Evolutionary conservation across 108 stramenopile genomes (phyloP), one percentile per base, ranked within the genome.

Genomic region (Cyclostephanos tholiformis): DNA sequence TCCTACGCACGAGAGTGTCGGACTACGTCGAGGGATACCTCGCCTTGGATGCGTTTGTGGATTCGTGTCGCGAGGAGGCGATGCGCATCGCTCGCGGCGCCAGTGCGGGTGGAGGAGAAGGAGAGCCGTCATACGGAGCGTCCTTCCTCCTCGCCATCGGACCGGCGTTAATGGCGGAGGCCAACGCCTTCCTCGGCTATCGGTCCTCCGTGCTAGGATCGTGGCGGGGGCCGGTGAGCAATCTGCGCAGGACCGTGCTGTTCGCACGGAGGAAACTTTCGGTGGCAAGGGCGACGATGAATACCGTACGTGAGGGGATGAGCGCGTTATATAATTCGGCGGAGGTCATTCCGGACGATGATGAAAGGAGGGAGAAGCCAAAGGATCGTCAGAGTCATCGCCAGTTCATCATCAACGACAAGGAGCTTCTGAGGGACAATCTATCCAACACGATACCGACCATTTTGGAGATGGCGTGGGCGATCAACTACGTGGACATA

Each of bases 401-500:
- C 2, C 13, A 12, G 44, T 61, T 76, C 43, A 17, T 60, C 38
- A 65, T 59, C 29, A 27, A 43, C 32, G 69, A 71, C 61, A 55
- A 68, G 32, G 29, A 72, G 32, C 36, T 64, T 5, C 44, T 77
- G 14, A 60, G 69, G 51, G 57, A 70, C 48, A 78, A 69, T 25
- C 57, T 70, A 20, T 81, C 72, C 23, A 69, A 66, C 53, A 77
- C 76, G 7, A 71, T 84, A 27, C 83, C 83, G 23, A 51, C 73
- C 27, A 57, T 79, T n/a, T 27, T 85, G 19, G 73, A 74, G 25
- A 62, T 77, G 52, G 81, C 81, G 23, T 81, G 80, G 84, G 72
- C 77, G 30, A 68, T 81, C 32, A 85, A 85, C 65, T 68, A 67
- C 38, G 38, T 79, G 4, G 84, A 85, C 62, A 82, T 85, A 20